Percentiles rank a stretch among this genome's conserved stretches.
These are phyloP conservation scores for Thalassiosira ordinaria DNA, from an alignment of 352 stramenopile species.

Conservation along the genomic window DNA sequence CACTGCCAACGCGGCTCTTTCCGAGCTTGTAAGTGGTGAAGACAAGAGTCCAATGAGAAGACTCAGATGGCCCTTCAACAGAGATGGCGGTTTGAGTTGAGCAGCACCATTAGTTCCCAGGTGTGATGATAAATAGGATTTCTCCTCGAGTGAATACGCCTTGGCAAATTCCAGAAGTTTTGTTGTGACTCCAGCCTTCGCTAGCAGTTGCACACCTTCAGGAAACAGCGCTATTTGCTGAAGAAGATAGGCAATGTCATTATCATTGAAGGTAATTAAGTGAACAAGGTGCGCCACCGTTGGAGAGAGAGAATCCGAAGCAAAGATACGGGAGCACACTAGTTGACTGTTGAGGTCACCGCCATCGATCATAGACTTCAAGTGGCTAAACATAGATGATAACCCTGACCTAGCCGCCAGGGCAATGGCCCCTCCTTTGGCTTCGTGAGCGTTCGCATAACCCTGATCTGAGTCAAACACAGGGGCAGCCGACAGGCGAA, in stretches of 20 bases:
- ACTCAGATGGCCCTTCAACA: slow-evolving; percentile 42
- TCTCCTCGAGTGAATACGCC: slow-evolving; percentile 30
- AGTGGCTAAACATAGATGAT: slow-evolving; percentile 47
- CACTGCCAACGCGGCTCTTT: slow-evolving; percentile 27
- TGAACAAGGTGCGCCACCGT: slow-evolving; percentile 22
- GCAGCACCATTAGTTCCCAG: slow-evolving; percentile 26
- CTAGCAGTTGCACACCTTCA: slow-evolving; percentile 37
- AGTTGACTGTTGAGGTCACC: slow-evolving; percentile 17
- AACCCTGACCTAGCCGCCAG: slow-evolving; percentile 45
- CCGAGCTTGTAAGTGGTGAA: slow-evolving; percentile 27
- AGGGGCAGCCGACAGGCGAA: slow-evolving; percentile 31
- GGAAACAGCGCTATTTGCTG: slow-evolving; percentile 43
- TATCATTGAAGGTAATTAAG: slow-evolving; percentile 39
- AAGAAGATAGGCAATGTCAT: slow-evolving; percentile 45
- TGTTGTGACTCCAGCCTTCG: slow-evolving; percentile 33
- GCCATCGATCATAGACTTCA: slow-evolving; percentile 37
- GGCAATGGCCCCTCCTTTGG: slow-evolving; percentile 25
- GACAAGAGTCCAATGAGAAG: slow-evolving; percentile 45
- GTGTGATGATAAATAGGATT: slow-evolving; percentile 38
- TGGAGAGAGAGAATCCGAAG: slow-evolving; percentile 14
- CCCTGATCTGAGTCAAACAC: slow-evolving; percentile 20
- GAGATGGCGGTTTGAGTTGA: slow-evolving; percentile 33
- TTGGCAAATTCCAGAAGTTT: slow-evolving; percentile 44
- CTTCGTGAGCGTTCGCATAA: slow-evolving; percentile 25
- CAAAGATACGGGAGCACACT: slow-evolving; percentile 45